A percentile compares a stretch with the other conserved stretches of the same genome.
phyloP scores from a whole-genome alignment of 1,139 yeast species.

The Yamadazyma friedrichii region DNA sequence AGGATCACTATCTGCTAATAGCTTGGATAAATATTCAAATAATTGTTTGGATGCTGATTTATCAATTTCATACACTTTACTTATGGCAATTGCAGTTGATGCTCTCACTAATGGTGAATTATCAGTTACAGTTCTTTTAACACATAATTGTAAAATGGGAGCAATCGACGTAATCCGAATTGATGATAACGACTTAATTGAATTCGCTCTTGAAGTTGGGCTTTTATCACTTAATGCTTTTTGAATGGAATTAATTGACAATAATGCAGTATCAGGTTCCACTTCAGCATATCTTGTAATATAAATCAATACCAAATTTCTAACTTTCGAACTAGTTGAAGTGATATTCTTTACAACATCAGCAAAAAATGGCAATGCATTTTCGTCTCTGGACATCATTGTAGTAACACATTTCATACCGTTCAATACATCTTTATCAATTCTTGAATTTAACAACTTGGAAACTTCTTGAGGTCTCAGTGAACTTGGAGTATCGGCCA shows the following conservation, averaged over 20 bases:
- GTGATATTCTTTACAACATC: conserved; percentile 89
- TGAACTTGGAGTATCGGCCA: conserved; percentile 56
- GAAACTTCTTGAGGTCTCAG: conserved; percentile 63
- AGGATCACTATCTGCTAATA: conserved; percentile 64
- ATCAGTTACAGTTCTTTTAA: conserved; percentile 69
- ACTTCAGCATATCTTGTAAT: conserved; percentile 75
- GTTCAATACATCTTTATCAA: conserved; percentile 66
- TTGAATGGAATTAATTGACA: conserved; percentile 90
- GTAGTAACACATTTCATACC: conserved; percentile 80
- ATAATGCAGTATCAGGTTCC: conserved; percentile 84
- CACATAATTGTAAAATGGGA: conserved; percentile 73
- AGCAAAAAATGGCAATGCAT: conserved; percentile 66
- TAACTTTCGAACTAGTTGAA: conserved; percentile 63
- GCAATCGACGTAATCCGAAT: conserved; percentile 76
- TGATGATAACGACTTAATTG: conserved; percentile 78
- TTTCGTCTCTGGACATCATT: conserved; percentile 63
- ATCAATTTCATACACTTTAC: conserved; percentile 56
- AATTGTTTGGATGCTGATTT: conserved; percentile 36
- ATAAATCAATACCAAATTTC: conserved; percentile 77
- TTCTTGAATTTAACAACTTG: conserved; percentile 63
- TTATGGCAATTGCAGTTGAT: conserved; percentile 76
- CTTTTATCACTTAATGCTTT: conserved; percentile 70
- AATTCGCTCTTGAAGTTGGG: conserved; percentile 66
- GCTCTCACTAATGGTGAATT: conserved; percentile 76
- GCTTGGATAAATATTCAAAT: conserved; percentile 45